These are phyloP conservation scores for Sphagnum contortum DNA, from an alignment of 225 moss, liverwort and hornwort genomes.

Conservation along the genomic window DNA sequence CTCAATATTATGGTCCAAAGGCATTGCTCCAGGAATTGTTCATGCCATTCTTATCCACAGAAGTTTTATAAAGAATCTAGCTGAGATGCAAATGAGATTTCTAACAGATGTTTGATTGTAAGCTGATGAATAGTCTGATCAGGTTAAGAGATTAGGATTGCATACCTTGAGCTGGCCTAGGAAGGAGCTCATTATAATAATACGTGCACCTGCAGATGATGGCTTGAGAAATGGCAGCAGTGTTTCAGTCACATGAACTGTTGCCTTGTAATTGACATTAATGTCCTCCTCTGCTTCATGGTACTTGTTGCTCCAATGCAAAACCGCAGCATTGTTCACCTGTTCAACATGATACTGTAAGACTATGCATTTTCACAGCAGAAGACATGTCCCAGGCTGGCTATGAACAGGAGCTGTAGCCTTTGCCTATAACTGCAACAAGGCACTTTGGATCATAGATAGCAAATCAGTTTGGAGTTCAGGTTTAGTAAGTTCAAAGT, in stretches of 20 bases:
- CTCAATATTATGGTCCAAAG: no score
- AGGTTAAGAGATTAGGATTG: not conserved
- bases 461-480: not conserved
- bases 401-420: no score
- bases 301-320: not conserved
- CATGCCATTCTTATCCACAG: no score
- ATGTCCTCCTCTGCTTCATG: constrained; percentile 19
- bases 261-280: constrained; percentile 32
- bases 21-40: no score
- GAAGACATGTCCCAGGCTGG: no score
- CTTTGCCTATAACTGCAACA: no score
- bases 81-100: no score
- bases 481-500: not conserved
- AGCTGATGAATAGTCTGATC: no score
- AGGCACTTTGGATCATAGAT: not conserved
- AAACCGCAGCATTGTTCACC: constrained; percentile 56
- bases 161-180: constrained; percentile 43
- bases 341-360: constrained; percentile 8
- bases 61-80: no score
- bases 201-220: constrained; percentile 37
- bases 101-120: no score
- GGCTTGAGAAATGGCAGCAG: constrained; percentile 37
- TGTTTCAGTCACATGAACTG: constrained; percentile 25
- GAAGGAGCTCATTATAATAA: constrained; percentile 37
- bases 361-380: no score